Evolutionary conservation across 2,329 filamentous ascomycete genomes (phyloP), one percentile per base, ranked within the genome.

Genomic region (Emergomyces orientalis): DNA sequence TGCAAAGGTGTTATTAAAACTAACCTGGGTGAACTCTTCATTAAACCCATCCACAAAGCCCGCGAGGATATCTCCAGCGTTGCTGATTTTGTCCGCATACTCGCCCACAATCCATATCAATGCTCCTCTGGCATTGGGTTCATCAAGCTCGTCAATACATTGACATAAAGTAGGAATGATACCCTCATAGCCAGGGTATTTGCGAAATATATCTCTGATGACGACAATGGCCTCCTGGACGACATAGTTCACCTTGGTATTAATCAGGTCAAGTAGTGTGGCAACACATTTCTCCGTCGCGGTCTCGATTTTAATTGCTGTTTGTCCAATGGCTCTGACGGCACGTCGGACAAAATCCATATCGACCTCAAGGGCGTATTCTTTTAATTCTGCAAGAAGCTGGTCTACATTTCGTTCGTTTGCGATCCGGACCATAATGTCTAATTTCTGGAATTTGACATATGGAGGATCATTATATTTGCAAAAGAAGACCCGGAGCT

Each of bases 381-480:
- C 94, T 76, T 96, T 97, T 72, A 99, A 76, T 75, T 99, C 94
- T 13, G 92, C 89, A 19, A 99, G 81, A 32, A 99, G 82, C 73
- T 97, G 94, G 72, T 99, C 94, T 64, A 93, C 93, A 73, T 97
- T 99, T 73, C 88, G 89, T 69, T 97, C 92, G 77, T 97, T 97
- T 65, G 93, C 91, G 86, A 99, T 97, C 75, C 94, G 88, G 57
- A 99, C 93, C 94, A 99, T 97, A 66, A 97, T 97, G 74, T 99
- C 94, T 59, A 99, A 84, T 74, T 99, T 99, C 73, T 96, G 89
- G 64, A 99, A 86, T 77, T 99, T 99, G 71, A 99, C 87, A 74
- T 99, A 99, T 27, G 91, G 91, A 1, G 94, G 93, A 70, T 99
- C 94, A 74, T 97, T 97, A 80, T 99, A 99, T 79, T 99, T 99